phyloP scores from a whole-genome alignment of 1,284 basidiomycete genomes.

The Mycena sp. region DNA sequence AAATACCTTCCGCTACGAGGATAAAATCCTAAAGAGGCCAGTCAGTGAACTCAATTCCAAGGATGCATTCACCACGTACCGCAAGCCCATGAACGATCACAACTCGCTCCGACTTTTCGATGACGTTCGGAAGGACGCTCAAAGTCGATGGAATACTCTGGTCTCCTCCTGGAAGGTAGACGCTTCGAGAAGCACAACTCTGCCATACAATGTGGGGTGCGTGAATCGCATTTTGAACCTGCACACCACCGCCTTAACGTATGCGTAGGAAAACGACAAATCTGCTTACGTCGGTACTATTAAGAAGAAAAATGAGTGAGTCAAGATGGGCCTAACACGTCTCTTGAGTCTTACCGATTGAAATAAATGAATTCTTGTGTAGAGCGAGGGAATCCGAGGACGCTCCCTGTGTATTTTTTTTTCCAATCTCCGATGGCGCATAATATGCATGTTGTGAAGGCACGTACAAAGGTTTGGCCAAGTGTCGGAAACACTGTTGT shows the following conservation, averaged over 20 bases:
- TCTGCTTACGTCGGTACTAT: slow-evolving; percentile 50
- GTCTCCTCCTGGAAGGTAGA: slow-evolving; percentile 60
- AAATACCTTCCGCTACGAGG: slow-evolving; percentile 62
- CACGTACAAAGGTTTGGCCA: slow-evolving; percentile 47
- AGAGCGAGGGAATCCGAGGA: slow-evolving; percentile 63
- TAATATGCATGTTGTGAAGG: too few species aligned
- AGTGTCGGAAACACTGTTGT: slow-evolving; percentile 49
- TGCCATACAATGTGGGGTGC: slow-evolving; percentile 66
- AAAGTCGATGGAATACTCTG: slow-evolving; percentile 63
- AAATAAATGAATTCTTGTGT: slow-evolving; percentile 56
- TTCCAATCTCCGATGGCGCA: too few species aligned
- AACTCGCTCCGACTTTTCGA: slow-evolving; percentile 72
- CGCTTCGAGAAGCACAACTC: slow-evolving; percentile 52
- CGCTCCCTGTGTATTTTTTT: too few species aligned
- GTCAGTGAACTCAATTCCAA: background rate
- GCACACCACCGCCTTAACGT: background rate
- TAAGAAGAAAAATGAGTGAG: background rate
- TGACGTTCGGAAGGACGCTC: slow-evolving; percentile 71
- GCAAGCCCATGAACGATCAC: slow-evolving; percentile 76
- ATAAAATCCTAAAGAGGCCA: slow-evolving; percentile 54
- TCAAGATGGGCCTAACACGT: too few species aligned
- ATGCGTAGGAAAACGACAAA: background rate
- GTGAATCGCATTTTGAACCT: slow-evolving; percentile 70
- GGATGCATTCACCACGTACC: slow-evolving; percentile 46
- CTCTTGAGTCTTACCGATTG: too few species aligned